Evolutionary conservation across 345 rosid genomes (phyloP).

Genomic region (Eucalyptus melliodora): DNA sequence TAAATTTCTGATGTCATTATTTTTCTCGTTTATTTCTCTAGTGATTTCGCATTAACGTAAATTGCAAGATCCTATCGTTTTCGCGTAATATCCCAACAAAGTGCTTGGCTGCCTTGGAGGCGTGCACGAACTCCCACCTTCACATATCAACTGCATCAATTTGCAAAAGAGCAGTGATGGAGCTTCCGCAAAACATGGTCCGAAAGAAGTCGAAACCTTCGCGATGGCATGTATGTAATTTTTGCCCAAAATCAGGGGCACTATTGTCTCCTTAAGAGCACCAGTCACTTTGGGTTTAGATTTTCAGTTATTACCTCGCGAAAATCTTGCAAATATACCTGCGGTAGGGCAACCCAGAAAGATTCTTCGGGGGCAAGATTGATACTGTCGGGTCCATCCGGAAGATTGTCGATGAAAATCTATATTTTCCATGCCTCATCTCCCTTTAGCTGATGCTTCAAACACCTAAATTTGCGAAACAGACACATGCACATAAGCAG

Average conservation of each 20-base stretch:
- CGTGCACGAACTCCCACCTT: conserved; percentile 20
- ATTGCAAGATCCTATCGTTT: too few species aligned
- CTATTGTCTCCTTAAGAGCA: too few species aligned
- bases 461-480: conserved; percentile 23
- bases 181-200: neutral
- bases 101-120: conserved; percentile 17
- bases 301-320: neutral
- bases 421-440: conserved; percentile 15
- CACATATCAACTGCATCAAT: conserved; percentile 1
- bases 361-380: conserved; percentile 46
- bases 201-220: neutral
- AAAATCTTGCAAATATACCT: neutral
- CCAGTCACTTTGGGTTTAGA: too few species aligned
- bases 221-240: neutral
- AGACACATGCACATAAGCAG: neutral
- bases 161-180: neutral
- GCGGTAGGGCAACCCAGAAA: conserved; percentile 31
- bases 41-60: too few species aligned
- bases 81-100: too few species aligned
- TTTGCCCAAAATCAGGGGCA: neutral
- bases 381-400: conserved; percentile 30
- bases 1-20: too few species aligned
- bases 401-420: conserved; percentile 26
- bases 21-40: too few species aligned
- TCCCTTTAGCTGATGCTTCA: conserved; percentile 33